Base-by-base conservation (phyloP, 305 asterid species). In the Rubia balearica region DNA sequence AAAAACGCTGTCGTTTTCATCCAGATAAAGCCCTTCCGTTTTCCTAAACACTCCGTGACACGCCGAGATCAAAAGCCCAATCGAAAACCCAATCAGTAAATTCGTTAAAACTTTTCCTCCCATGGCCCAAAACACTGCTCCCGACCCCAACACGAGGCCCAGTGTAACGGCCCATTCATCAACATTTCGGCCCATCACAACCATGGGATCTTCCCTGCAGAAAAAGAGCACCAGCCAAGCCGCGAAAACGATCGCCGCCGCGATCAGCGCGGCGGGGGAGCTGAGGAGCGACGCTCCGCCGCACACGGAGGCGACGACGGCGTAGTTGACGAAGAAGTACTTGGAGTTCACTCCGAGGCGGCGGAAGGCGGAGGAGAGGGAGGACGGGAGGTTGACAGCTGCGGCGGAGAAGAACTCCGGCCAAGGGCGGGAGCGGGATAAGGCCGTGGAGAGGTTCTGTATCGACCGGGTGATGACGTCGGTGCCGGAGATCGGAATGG, bases 401-500 rank as follows among this genome's bases (percentile, higher is more conserved):
- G 80, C 68, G 71, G 81, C 76, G 67, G 96, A 67, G 41, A 91
- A 69, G 73, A 89, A 85, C 75, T 90, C 94, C 66, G 90, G 86
- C 96, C 96, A 88, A n/a, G 94, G 88, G 36, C 96, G 92, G 83
- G 77, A 30, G 57, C 94, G 85, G 67, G 92, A 84, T 70, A 92
- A 79, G 75, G 74, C 74, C 71, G 89, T 69, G 22, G 82, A 81
- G 51, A 92, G 81, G 81, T 88, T 92, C 67, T 88, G 91, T 55
- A 85, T 56, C 6, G 98, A 92, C 59, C 96, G 78, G 78, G 80
- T 79, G 4, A 90, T 51, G 83, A 86, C 92, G 72, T 83, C 90
- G 41, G 79, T 6, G 62, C 68, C 85, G 76, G 94, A 83, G 60
- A 89, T 89, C 6, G 98, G 94, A 48, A 89, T 88, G 24, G 98